Conservation (phyloP, 2,329 filamentous ascomycete genomes). For the Fusarium nurragi region DNA sequence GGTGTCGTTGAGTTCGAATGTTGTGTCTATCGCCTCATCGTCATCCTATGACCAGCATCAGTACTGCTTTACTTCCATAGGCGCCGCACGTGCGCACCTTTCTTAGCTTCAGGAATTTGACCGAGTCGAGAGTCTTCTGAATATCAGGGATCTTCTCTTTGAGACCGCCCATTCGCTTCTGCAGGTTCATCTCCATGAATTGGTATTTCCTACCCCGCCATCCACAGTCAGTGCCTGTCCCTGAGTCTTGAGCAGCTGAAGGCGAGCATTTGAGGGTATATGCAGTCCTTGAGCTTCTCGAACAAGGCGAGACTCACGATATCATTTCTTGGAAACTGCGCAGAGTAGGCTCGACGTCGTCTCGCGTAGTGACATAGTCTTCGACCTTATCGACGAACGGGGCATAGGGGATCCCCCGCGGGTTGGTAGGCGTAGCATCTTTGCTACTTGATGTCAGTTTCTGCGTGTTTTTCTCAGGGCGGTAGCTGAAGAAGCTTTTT, state of each 20-base stretch:
- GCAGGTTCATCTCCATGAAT: conserved; percentile 97
- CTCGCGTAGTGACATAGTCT: conserved; percentile 82
- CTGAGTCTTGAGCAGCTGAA: neutral
- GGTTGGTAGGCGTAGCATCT: conserved; percentile 72
- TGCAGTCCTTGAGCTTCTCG: conserved; percentile 10
- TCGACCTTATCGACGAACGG: conserved; percentile 90
- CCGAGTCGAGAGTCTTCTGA: conserved; percentile 92
- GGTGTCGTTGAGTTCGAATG: conserved; percentile 96
- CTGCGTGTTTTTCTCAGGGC: neutral
- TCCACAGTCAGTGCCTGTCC: conserved; percentile 31
- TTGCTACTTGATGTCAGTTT: conserved; percentile 47
- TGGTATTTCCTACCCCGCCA: conserved; percentile 85
- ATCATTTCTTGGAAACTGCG: conserved; percentile 94
- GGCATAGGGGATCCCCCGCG: conserved; percentile 82
- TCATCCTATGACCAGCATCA: conserved; percentile 53
- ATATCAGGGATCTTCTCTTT: conserved; percentile 98
- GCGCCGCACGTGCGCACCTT: conserved; percentile 60
- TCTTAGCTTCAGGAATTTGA: conserved; percentile 81
- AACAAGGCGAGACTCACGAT: conserved; percentile 66
- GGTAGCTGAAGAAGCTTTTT: neutral
- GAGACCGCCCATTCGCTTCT: conserved; percentile 81
- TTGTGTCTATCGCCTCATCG: conserved; percentile 82
- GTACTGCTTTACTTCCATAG: neutral
- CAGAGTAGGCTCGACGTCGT: conserved; percentile 82
- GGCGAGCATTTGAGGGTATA: conserved; percentile 19